Evolutionary conservation across 805 yeast genomes (phyloP).

Genomic region (Candida gorgasii): DNA sequence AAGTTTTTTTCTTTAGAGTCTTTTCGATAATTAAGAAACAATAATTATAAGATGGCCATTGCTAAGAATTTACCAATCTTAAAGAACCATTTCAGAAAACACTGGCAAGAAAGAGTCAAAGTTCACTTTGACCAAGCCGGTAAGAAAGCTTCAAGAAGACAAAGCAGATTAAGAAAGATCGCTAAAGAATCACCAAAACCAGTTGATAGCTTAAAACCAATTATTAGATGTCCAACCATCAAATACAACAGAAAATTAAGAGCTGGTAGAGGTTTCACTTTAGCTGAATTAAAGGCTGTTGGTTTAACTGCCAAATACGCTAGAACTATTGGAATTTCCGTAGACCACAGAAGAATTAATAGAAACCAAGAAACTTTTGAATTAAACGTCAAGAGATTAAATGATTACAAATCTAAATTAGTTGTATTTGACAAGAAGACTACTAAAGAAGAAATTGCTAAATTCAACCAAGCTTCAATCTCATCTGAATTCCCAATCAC

Average conservation of each 20-base stretch:
- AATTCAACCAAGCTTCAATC: constrained; percentile 65
- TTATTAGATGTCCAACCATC: constrained; percentile 98
- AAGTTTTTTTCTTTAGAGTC: constrained; percentile 5
- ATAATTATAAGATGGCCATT: constrained; percentile 65
- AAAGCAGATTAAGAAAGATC: constrained; percentile 90
- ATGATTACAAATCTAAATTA: constrained; percentile 94
- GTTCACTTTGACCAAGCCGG: constrained; percentile 99
- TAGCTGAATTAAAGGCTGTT: constrained; percentile 97
- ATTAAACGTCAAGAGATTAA: constrained; percentile 91
- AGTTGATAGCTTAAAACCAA: constrained; percentile 92
- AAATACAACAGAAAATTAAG: constrained; percentile 99
- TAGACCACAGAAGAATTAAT: constrained; percentile 99
- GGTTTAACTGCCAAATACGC: constrained; percentile 91
- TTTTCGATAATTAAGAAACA: constrained; percentile 5
- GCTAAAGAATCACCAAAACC: constrained; percentile 98
- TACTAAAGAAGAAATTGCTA: constrained; percentile 63
- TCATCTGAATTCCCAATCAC: constrained; percentile 89
- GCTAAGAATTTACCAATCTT: constrained; percentile 97
- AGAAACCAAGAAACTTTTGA: constrained; percentile 94
- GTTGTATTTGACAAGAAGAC: constrained; percentile 93
- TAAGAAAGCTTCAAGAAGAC: constrained; percentile 96
- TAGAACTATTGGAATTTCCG: constrained; percentile 97
- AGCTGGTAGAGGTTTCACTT: constrained; percentile 99
- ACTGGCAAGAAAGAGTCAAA: constrained; percentile 99
- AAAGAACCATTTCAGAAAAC: constrained; percentile 99